Evolutionary conservation across 257 asterid genomes (phyloP), one percentile per base, ranked within the genome.

Genomic region (Solanum appendiculatum): DNA sequence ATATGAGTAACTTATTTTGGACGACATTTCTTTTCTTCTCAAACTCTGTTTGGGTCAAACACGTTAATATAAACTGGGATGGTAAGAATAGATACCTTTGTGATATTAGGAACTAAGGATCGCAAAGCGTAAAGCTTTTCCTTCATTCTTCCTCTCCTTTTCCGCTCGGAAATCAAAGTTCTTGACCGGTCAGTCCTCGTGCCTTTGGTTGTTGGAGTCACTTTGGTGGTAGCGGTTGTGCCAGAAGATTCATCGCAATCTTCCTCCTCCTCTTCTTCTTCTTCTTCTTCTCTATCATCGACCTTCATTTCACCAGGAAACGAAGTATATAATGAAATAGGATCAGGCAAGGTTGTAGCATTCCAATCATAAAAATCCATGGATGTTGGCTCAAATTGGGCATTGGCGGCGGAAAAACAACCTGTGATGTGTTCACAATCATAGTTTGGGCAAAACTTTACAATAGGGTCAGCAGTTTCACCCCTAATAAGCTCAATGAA

Each of bases 81-180:
- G 39, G 11, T 0, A 29, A 27, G 34, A 29, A 10, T 68, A 27
- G 20, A 16, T 31, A 70, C 78, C 78, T 95, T 96, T 23, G 98
- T 95, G 73, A 96, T 96, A 85, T 94, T 92, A 44, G 98, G 99
- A 86, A 96, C 98, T 91, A 96, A 82, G 7, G 99, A 90, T 34
- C 98, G 94, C 88, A 96, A 88, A 0, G 96, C 95, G 66, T 95
- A 95, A 85, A 96, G 96, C 89, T 91, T 94, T 36, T 95, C 99
- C 94, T 94, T 96, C 99, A 96, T 96, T n/a, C 94, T 84, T 34
- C 97, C 92, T 91, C 99, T 92, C 92, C 99, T 90, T 86, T 88
- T 92, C 86, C 95, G 87, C 88, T 96, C 99, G 4, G 98, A 94
- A 40, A 92, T 86, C 89, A 95, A 85, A 18, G 97, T 94, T 86